Evolutionary conservation across 78 protist genomes (phyloP), one percentile per base, ranked within the genome.

Genomic region (Cavenderia fasciculata): DNA sequence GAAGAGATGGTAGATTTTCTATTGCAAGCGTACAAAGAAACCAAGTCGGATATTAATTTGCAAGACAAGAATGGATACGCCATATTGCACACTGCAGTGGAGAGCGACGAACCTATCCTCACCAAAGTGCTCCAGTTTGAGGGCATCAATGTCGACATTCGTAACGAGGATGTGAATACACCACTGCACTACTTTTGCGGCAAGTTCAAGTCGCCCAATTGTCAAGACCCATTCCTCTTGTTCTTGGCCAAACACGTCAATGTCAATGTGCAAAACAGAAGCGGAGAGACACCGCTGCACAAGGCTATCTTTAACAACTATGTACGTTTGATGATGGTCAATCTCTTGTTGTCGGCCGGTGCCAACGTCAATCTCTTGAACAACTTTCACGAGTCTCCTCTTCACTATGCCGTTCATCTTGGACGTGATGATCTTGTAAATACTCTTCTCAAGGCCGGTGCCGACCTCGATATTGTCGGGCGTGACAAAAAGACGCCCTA

Each of bases 151-250:
- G 95, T 93, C 36, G 69, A 74, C 29, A 54, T 57, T 29, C 36
- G 43, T 27, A 93, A 93, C 34, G 74, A 76, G 19, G 95, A 93
- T 73, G 49, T 36, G 59, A 93, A 93, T 29, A 66, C 95, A 19
- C 89, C 94, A 33, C 89, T 93, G 19, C 95, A 93, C 70, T 93
- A 93, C 63, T 85, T 74, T 68, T 93, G 95, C 38, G 91, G 86
- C 36, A 75, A 86, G 36, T 86, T 65, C 36, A 59, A 38, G 33
- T 71, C 82, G n/a, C 95, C 95, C 16, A 74, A 82, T 56, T 86
- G 87, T 34, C 90, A 76, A 40, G 95, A 93, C 19, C 84, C 91
- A 23, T 84, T 93, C 63, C 75, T 69, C 52, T 21, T 77, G 41
- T 52, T 93, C 57, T 38, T 93, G 21, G 36, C 59, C 21, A 74